Base-by-base conservation (phyloP, 2,329 filamentous ascomycete species). In the Penicillium italicum region DNA sequence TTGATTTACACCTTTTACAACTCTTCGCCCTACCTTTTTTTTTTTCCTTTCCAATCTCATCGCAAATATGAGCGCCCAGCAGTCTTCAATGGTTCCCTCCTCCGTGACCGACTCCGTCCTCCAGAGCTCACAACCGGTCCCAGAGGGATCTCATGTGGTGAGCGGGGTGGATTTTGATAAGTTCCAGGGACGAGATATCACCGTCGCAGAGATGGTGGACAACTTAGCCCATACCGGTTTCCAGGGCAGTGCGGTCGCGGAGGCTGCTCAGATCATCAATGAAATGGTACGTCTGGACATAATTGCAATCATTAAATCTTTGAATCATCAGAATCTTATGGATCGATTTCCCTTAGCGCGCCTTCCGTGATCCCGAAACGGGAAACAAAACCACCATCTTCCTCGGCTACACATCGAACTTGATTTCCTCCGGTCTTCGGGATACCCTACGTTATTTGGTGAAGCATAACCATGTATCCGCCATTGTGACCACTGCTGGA, bases 331-430 rank as follows among this genome's bases (percentile, higher is more conserved):
- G 7, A 16, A 8, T 38, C 46, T 55, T 1, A 55, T 24, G 1
- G 1, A 2, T 20, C 31, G 49, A 57, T 55, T 42, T 45, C 57
- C 50, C 16, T 78, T 69, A 87, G 90, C 84, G 91, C 70, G 82
- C 83, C 55, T 97, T 90, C 87, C 81, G 82, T 59, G 89, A 96
- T 71, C 85, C 90, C 0, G 89, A 92, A 68, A 89, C 89, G 1
- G 85, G 84, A 14, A 85, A 88, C 26, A 84, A 84, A 67, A 94
- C 94, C 18, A 97, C 94, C 57, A 93, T 99, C 66, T 97, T 99
- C 75, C 84, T 99, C 9, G 94, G 94, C 55, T 99, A 97, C 77
- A 99, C 94, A 10, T 96, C 91, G 48, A 99, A 99, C 72, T 82
- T 99, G 66, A 97, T 99, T 68, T 97, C 94, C 0, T 99, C 93